Conservation (phyloP, 306 rosid species). For the Pterocarpus santalinus region DNA sequence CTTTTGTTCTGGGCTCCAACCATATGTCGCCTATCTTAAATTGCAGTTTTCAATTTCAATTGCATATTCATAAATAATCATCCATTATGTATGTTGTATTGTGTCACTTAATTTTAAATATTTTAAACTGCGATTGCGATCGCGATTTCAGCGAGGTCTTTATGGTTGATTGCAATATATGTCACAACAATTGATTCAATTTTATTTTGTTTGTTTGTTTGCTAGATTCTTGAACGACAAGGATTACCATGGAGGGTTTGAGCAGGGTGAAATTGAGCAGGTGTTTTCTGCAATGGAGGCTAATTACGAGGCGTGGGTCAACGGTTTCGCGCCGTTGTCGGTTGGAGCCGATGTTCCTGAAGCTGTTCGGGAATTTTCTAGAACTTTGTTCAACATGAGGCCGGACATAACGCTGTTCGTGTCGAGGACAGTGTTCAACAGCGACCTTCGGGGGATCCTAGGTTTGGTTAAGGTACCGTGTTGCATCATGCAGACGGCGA, state of each 20-base stretch:
- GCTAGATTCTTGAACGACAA: constrained; percentile 79
- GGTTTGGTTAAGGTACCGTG: constrained; percentile 86
- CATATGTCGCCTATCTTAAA: no score
- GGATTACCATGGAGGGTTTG: constrained; percentile 93
- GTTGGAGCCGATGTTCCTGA: constrained; percentile 93
- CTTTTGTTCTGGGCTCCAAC: no score
- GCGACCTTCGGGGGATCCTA: constrained; percentile 82
- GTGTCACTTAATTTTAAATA: no score
- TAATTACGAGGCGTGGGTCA: constrained; percentile 86
- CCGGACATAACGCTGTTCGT: constrained; percentile 89
- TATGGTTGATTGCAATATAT: no score
- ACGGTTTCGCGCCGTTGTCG: constrained; percentile 78
- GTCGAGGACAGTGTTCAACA: constrained; percentile 69
- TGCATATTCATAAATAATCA: no score
- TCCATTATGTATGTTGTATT: no score
- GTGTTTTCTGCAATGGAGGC: constrained; percentile 82
- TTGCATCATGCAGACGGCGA: constrained; percentile 79
- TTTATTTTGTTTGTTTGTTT: neutral
- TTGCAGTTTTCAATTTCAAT: no score
- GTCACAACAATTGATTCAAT: no score
- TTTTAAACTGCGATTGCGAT: no score
- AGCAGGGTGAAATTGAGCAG: constrained; percentile 68
- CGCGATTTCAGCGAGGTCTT: no score
- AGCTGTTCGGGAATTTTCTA: constrained; percentile 80
- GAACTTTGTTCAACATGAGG: constrained; percentile 93